phyloP scores from a whole-genome alignment of 228 moss, liverwort and hornwort species.

The Sphagnum magellanicum region DNA sequence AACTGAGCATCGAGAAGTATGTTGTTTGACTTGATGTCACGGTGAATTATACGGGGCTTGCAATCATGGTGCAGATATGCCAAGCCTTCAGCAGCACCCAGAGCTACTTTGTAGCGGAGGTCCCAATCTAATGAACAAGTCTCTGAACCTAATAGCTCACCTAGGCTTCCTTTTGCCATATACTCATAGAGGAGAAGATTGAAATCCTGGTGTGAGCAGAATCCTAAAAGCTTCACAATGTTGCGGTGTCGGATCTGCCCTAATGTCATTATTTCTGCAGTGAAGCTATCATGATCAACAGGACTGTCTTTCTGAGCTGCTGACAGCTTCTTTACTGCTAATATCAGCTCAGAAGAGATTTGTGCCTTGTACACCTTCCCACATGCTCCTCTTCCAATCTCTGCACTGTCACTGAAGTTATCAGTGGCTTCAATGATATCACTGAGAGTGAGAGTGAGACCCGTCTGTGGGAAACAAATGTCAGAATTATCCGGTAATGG shows the following conservation, averaged over 20 bases:
- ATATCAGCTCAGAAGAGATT: conserved; percentile 33
- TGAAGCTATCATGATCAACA: conserved; percentile 42
- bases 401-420: conserved; percentile 22
- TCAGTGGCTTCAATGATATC: conserved; percentile 36
- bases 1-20: conserved; percentile 68
- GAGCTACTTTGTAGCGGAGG: conserved; percentile 70
- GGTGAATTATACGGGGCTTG: conserved; percentile 80
- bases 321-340: conserved; percentile 59
- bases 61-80: conserved; percentile 85
- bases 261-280: conserved; percentile 69
- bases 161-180: conserved; percentile 91
- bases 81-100: conserved; percentile 73
- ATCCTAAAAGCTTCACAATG: conserved; percentile 81
- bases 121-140: conserved; percentile 71
- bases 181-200: conserved; percentile 82
- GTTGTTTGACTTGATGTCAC: conserved; percentile 84
- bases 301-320: conserved; percentile 19
- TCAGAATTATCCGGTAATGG: conserved; percentile 20
- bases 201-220: conserved; percentile 63
- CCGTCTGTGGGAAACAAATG: conserved; percentile 35
- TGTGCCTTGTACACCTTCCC: conserved; percentile 58
- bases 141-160: conserved; percentile 56
- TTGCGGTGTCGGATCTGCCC: conserved; percentile 82
- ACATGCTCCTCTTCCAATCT: conserved; percentile 43
- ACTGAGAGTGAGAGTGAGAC: conserved; percentile 14